Evolutionary conservation across 345 rosid species (phyloP).

Genomic region (Kernera saxatilis): DNA sequence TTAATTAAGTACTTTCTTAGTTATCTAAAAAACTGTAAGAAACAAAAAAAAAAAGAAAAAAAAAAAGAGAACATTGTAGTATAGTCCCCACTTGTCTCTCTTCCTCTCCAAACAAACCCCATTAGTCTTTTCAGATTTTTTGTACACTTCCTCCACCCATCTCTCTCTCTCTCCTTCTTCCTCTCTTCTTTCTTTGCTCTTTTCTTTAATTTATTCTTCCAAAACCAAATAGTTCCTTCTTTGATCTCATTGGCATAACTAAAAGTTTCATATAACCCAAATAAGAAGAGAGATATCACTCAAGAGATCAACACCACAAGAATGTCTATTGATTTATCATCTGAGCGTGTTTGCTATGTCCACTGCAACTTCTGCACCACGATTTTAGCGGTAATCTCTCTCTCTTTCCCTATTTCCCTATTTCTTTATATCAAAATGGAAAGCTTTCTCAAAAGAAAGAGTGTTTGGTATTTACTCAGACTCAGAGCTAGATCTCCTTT

Average conservation of each 20-base stretch:
- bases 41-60: background rate
- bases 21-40: background rate
- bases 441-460: background rate
- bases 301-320: conserved; percentile 1
- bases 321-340: conserved; percentile 66
- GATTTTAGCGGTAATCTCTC: conserved; percentile 72
- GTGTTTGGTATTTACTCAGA: background rate
- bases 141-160: conserved; percentile 27
- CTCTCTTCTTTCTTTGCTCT: conserved; percentile 22
- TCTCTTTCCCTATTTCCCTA: conserved; percentile 5
- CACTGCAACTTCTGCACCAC: conserved; percentile 99
- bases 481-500: conserved; percentile 27
- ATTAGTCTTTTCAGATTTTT: conserved; percentile 39
- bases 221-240: conserved; percentile 18
- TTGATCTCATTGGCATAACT: conserved; percentile 22
- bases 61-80: conserved; percentile 21
- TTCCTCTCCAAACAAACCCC: conserved; percentile 25
- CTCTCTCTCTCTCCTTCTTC: conserved; percentile 25
- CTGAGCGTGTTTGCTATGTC: conserved; percentile 88
- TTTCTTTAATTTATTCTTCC: conserved; percentile 27
- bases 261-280: conserved; percentile 2
- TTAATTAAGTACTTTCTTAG: background rate
- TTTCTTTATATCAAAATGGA: background rate
- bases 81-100: conserved; percentile 34
- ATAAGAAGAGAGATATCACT: background rate